Base-by-base conservation (phyloP, 805 yeast species). In the Wickerhamomyces sydowiorum region DNA sequence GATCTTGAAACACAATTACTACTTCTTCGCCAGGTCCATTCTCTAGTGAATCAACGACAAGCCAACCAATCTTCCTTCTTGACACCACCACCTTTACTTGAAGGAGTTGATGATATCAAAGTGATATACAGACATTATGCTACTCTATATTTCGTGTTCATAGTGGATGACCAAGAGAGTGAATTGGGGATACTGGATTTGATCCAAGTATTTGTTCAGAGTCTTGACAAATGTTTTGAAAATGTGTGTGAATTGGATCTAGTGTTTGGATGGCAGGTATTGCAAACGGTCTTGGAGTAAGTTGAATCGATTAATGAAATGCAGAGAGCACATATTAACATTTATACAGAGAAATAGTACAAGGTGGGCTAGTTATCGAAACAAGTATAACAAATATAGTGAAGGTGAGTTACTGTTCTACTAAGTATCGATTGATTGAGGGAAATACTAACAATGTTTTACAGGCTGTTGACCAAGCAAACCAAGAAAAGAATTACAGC, bases 221-320 rank as follows among this genome's bases (percentile, higher is more conserved):
- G 95, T 40, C 72, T 93, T 50, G 96, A 93, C 60, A 79, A 84
- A 44, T 93, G 99, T 62, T 93, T 93, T 64, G 82, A 81, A 47
- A 90, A 89, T 56, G 99, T 93, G 7, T 90, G 96, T 61, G 99
- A 93, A 59, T 71, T 93, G 52, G 99, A 93, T 64, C 71, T 93
- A 48, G 96, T 93, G n/a, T 91, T 90, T 66, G 97, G 97, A 15
- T 93, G 99, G 98, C 97, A 93, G 64, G 95, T 89, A 5, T 67
- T 91, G 25, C 95, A 91, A 59, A 83, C 95, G 2, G 96, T 91
- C 2, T 62, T 90, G 38, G 93, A 83, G 54, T 53, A 40, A 34
- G 57, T 51, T 18, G 20, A 7, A 9, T 29, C 29, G 9, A 23
- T 39, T 10, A 14, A 5, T 3, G 15, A n/a, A 15, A 19, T 20